These are phyloP conservation scores for Fusarium solani-melongenae DNA, from an alignment of 2,329 filamentous ascomycete genomes.

Conservation along the genomic window DNA sequence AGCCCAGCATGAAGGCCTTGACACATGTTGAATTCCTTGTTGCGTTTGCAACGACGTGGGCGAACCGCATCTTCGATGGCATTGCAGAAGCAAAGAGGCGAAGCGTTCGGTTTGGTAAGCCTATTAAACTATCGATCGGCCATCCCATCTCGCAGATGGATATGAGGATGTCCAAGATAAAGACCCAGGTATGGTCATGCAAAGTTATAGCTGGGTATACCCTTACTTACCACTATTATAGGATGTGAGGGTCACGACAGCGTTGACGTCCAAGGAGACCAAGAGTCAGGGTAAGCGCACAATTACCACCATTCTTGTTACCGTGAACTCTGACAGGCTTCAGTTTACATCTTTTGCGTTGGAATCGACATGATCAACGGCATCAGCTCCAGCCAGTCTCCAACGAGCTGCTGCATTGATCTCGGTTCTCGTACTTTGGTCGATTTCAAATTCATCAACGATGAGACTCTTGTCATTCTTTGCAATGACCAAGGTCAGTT, in stretches of 20 bases:
- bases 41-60: slow-evolving; percentile 66
- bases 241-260: slow-evolving; percentile 54
- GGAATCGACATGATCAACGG: slow-evolving; percentile 66
- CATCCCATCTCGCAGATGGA: slow-evolving; percentile 64
- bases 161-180: slow-evolving; percentile 62
- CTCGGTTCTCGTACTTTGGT: slow-evolving; percentile 59
- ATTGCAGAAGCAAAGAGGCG: slow-evolving; percentile 77
- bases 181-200: slow-evolving; percentile 44
- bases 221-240: slow-evolving; percentile 38
- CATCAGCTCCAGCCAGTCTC: slow-evolving; percentile 61
- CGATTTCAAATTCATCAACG: slow-evolving; percentile 76
- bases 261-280: slow-evolving; percentile 52
- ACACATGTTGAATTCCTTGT: slow-evolving; percentile 74
- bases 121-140: slow-evolving; percentile 58
- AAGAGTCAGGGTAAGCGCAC: slow-evolving; percentile 50
- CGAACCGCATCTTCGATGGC: slow-evolving; percentile 71
- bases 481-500: slow-evolving; percentile 55
- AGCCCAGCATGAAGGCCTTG: slow-evolving; percentile 61
- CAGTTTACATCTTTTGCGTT: slow-evolving; percentile 69
- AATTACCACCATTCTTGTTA: too few relatives aligned
- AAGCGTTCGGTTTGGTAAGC: slow-evolving; percentile 73
- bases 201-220: not conserved
- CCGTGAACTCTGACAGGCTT: not conserved
- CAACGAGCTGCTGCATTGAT: slow-evolving; percentile 54
- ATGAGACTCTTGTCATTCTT: slow-evolving; percentile 70